Evolutionary conservation across 495 filamentous ascomycete genomes (phyloP).

Genomic region (Pseudevernia furfuracea): DNA sequence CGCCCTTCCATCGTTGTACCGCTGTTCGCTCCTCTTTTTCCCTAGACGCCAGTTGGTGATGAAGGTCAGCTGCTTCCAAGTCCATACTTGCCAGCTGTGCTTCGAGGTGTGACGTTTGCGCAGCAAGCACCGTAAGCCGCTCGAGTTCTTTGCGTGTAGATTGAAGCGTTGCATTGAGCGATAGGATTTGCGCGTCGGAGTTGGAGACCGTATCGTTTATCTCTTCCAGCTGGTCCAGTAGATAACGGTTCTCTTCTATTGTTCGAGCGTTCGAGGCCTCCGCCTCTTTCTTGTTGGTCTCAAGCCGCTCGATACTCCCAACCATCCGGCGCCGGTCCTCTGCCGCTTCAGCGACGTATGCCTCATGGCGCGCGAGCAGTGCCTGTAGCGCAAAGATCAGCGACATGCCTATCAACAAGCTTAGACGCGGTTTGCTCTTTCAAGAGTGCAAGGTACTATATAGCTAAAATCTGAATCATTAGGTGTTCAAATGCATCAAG

Average conservation of each 20-base stretch:
- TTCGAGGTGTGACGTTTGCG: constrained; percentile 69
- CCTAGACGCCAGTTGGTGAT: constrained; percentile 54
- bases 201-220: constrained; percentile 67
- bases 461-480: not conserved
- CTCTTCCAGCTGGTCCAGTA: constrained; percentile 74
- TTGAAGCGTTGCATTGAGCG: constrained; percentile 63
- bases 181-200: constrained; percentile 65
- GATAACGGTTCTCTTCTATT: constrained; percentile 67
- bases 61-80: constrained; percentile 65
- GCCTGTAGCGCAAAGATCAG: constrained; percentile 78
- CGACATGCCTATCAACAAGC: constrained; percentile 27
- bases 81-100: constrained; percentile 69
- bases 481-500: not conserved
- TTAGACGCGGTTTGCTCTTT: not conserved
- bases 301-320: constrained; percentile 63
- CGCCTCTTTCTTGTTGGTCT: constrained; percentile 65
- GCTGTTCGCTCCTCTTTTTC: constrained; percentile 67
- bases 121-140: constrained; percentile 61
- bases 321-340: constrained; percentile 64
- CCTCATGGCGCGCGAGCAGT: constrained; percentile 82
- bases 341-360: constrained; percentile 85
- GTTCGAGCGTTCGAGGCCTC: constrained; percentile 65
- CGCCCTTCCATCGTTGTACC: constrained; percentile 71
- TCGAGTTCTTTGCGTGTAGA: constrained; percentile 69
- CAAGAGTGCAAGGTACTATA: not conserved